Conservation (phyloP, 805 yeast genomes). For the Kazachstania africana region DNA sequence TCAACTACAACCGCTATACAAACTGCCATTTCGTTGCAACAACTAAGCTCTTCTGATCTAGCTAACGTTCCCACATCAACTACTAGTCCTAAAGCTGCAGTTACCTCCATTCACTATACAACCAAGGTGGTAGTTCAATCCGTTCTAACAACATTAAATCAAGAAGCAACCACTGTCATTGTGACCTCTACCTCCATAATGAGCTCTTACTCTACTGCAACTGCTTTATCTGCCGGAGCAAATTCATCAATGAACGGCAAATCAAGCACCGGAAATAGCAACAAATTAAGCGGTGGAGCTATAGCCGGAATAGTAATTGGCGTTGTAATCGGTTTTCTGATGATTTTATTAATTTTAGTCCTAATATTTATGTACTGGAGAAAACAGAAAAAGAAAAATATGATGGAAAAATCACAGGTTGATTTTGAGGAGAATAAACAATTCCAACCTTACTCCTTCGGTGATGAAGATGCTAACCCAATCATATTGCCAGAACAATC, state of each 20-base stretch:
- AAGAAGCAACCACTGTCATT: conserved; percentile 12
- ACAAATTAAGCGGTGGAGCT: conserved; percentile 32
- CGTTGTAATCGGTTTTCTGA: conserved; percentile 32
- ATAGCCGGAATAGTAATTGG: conserved; percentile 53
- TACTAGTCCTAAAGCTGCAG: too few species aligned
- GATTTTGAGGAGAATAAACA: conserved; percentile 31
- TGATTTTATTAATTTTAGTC: conserved; percentile 29
- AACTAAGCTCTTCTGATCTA: too few species aligned
- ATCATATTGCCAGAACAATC: conserved; percentile 8
- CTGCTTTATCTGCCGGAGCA: conserved; percentile 1
- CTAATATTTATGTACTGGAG: conserved; percentile 27
- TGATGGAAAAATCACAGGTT: conserved; percentile 18
- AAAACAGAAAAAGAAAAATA: conserved; percentile 11
- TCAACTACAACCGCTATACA: too few species aligned
- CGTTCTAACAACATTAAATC: conserved; percentile 13
- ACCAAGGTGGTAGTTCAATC: conserved; percentile 17
- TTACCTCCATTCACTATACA: too few species aligned
- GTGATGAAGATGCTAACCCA: conserved; percentile 23
- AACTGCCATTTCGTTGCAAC: too few species aligned
- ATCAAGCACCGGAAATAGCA: conserved; percentile 1
- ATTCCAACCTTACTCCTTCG: conserved; percentile 27
- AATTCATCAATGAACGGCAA: background rate
- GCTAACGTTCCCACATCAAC: too few species aligned
- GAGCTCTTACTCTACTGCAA: conserved; percentile 5
- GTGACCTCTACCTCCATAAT: conserved; percentile 22